Evolutionary conservation across 352 stramenopile species (phyloP).

Genomic region (Phytophthora brassicae): DNA sequence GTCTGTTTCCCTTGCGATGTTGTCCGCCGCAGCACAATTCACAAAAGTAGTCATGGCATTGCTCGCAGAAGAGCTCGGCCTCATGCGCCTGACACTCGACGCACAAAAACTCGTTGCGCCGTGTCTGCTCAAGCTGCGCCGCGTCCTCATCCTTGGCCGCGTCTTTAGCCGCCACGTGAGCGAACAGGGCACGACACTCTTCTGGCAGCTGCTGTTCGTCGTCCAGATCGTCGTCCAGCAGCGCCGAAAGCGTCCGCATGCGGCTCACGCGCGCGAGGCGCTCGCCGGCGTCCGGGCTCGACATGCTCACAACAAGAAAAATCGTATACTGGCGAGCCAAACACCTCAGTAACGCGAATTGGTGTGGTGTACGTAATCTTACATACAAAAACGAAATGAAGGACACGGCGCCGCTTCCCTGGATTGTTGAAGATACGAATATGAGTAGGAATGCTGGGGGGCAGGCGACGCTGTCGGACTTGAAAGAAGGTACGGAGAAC

Average conservation of each 20-base stretch:
- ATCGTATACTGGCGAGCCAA: slow-evolving; percentile 16
- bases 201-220: slow-evolving; percentile 57
- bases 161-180: slow-evolving; percentile 29
- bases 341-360: slow-evolving; percentile 22
- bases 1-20: slow-evolving; percentile 83
- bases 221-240: slow-evolving; percentile 65
- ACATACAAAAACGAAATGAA: slow-evolving; percentile 5
- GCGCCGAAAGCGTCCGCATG: slow-evolving; percentile 79
- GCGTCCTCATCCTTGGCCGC: slow-evolving; percentile 28
- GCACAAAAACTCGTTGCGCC: slow-evolving; percentile 52
- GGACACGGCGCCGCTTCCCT: slow-evolving; percentile 13
- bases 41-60: slow-evolving; percentile 90
- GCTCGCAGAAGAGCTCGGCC: slow-evolving; percentile 81
- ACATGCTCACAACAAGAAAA: slow-evolving; percentile 17
- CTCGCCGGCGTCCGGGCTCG: slow-evolving; percentile 27
- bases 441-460: slow-evolving; percentile 12
- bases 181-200: slow-evolving; percentile 55
- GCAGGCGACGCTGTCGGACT: slow-evolving; percentile 50
- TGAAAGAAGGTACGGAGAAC: slow-evolving; percentile 45
- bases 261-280: slow-evolving; percentile 57
- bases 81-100: slow-evolving; percentile 72
- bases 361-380: slow-evolving; percentile 5
- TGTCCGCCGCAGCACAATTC: slow-evolving; percentile 81
- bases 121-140: slow-evolving; percentile 33
- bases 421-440: slow-evolving; percentile 20